phyloP scores from a whole-genome alignment of 1,284 basidiomycete species.

The Cutaneotrichosporon sp. region DNA sequence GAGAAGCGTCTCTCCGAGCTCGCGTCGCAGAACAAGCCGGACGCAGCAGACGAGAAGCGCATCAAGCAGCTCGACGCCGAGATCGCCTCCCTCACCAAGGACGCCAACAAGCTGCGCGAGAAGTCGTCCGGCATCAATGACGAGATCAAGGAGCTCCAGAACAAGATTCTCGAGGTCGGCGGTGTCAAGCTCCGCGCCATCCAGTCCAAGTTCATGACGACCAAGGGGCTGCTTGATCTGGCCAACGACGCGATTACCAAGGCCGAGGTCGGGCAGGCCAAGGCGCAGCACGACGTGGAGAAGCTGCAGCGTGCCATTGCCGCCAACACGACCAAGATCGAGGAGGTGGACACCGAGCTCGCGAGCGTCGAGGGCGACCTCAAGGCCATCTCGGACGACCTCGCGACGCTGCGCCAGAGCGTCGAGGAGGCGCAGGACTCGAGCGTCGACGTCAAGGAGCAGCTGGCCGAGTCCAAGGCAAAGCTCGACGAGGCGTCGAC shows the following conservation, averaged over 20 bases:
- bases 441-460: conserved; percentile 72
- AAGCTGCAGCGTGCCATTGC: conserved; percentile 68
- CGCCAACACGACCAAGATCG: conserved; percentile 62
- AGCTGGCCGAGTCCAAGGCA: conserved; percentile 71
- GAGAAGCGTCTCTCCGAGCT: conserved; percentile 79
- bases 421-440: conserved; percentile 62
- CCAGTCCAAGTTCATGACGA: conserved; percentile 84
- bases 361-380: conserved; percentile 66
- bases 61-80: conserved; percentile 72
- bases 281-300: conserved; percentile 79
- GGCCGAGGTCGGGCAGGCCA: conserved; percentile 85
- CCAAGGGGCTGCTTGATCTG: conserved; percentile 77
- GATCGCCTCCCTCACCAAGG: conserved; percentile 63
- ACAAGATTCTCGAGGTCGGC: conserved; percentile 89
- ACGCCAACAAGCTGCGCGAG: conserved; percentile 67
- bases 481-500: conserved; percentile 78
- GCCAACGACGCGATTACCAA: conserved; percentile 90
- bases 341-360: conserved; percentile 69
- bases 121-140: conserved; percentile 72
- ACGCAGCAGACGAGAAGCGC: conserved; percentile 75
- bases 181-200: conserved; percentile 76
- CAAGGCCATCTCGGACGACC: conserved; percentile 62
- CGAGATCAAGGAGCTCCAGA: conserved; percentile 83
- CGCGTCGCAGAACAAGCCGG: conserved; percentile 72
- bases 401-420: conserved; percentile 66